Evolutionary conservation across 495 filamentous ascomycete species (phyloP), one percentile per base, ranked within the genome.

Genomic region (Aspergillus nanangensis): DNA sequence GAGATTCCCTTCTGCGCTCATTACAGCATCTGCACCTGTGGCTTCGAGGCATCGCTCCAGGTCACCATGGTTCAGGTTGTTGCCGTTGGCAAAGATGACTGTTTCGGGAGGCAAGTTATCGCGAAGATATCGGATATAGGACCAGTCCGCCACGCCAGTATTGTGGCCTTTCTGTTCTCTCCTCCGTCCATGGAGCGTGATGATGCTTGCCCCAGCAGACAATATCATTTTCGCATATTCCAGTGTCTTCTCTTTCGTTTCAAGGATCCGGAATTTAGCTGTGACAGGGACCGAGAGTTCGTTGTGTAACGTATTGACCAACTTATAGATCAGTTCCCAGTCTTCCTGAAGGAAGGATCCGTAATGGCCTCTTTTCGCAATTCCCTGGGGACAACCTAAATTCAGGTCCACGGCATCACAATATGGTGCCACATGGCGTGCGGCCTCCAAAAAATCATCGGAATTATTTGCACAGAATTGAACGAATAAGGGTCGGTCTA

Each of bases 331-430:
- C 33, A 95, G 69, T 17, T 80, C 77, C 77, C 88, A 90, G 47
- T 97, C 86, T 62, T 99, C 93, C 58, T 99, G 93, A 32, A 99
- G 66, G 57, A 96, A 98, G 8, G 90, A 83, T 8, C 93, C 93
- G 57, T 99, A 99, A 56, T 87, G 83, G 4, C 93, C 93, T 56
- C 82, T 87, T 53, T 77, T 77, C 24, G 93, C 93, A 45, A 99
- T 99, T 2, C 91, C 90, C 58, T 99, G 93, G 2, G 93, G 93
- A 70, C 93, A 99, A n/a, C 93, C 93, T 1, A 99, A 77, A 60
- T 99, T 99, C 51, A 99, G 70, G 62, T 99, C 94, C 8, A 99
- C 87, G 2, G 91, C 93, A 58, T 99, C 93, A 60, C 90, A 96
- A 67, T 87, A 86, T 1, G 87, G 86, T 3, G 82, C 78, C 0